A percentile compares a stretch with the other conserved stretches of the same genome.
Evolutionary conservation across 2,329 filamentous ascomycete species (phyloP).

Genomic region (Ascochyta clinopodiicola): DNA sequence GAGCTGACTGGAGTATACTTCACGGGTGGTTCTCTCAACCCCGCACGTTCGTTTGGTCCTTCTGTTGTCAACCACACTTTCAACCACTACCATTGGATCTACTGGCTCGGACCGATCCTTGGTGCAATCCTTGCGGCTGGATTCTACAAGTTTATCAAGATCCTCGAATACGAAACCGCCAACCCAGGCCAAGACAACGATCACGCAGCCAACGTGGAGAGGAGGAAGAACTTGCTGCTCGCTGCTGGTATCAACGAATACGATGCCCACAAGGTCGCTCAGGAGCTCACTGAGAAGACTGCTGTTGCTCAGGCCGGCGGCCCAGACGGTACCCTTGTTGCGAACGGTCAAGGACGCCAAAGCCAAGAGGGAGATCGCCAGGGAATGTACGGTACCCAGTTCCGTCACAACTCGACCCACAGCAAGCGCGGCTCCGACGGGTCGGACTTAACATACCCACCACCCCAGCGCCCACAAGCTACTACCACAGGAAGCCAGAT

Average conservation of each 20-base stretch:
- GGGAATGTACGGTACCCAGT: conserved; percentile 19
- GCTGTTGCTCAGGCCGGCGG: conserved; percentile 8
- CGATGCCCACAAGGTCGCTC: conserved; percentile 22
- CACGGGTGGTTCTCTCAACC: conserved; percentile 53
- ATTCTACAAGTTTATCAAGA: conserved; percentile 56
- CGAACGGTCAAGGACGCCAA: conserved; percentile 20
- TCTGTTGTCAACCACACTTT: conserved; percentile 49
- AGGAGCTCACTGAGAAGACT: conserved; percentile 22
- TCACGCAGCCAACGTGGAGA: conserved; percentile 17
- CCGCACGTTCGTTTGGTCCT: conserved; percentile 54
- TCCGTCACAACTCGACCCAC: conserved; percentile 10
- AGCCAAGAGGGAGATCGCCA: conserved; percentile 5
- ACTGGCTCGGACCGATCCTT: conserved; percentile 54
- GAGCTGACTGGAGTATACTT: conserved; percentile 53
- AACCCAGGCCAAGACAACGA: conserved; percentile 40
- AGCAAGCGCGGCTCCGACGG: conserved; percentile 17
- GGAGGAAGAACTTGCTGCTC: conserved; percentile 20
- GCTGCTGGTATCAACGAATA: conserved; percentile 27
- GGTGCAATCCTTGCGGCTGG: conserved; percentile 53
- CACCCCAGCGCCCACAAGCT: conserved; percentile 15
- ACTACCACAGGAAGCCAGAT: conserved; percentile 18
- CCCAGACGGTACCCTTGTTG: conserved; percentile 10
- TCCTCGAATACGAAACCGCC: conserved; percentile 40
- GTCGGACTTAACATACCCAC: conserved; percentile 3
- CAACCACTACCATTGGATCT: conserved; percentile 42